Conservation (phyloP, 169 alveolate genomes). For the Ichthyophthirius multifiliis region DNA sequence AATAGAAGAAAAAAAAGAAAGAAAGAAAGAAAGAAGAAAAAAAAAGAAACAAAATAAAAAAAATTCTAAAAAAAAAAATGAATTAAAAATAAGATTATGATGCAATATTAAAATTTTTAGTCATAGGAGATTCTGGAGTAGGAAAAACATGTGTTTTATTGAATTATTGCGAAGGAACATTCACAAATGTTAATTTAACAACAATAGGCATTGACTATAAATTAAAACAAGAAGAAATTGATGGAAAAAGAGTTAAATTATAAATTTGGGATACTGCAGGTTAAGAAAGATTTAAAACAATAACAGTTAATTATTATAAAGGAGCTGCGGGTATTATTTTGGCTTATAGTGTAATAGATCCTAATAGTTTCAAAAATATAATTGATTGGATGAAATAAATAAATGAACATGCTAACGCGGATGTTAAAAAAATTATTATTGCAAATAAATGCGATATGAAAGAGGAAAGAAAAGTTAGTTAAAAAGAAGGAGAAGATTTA, state of each 20-base stretch:
- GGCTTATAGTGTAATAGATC: conserved; percentile 49
- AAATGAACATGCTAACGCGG: conserved; percentile 19
- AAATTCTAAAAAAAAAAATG: too few species aligned
- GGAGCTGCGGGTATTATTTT: conserved; percentile 57
- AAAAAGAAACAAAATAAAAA: too few species aligned
- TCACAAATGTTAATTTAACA: conserved; percentile 56
- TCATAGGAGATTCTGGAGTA: conserved; percentile 23
- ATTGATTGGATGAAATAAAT: conserved; percentile 53
- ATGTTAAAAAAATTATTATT: conserved; percentile 18
- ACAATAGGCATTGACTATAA: conserved; percentile 56
- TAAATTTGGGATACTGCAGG: conserved; percentile 77
- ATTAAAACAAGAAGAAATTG: conserved; percentile 34
- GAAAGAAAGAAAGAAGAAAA: too few species aligned
- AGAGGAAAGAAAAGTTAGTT: conserved; percentile 35
- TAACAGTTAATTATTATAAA: conserved; percentile 44
- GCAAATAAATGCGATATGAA: conserved; percentile 51
- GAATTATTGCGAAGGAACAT: conserved; percentile 64
- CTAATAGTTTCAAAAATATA: conserved; percentile 43
- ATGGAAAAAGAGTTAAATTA: conserved; percentile 42
- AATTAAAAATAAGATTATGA: conserved; percentile 1
- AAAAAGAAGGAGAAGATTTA: conserved; percentile 55
- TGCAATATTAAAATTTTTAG: conserved; percentile 4
- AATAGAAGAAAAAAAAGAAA: too few species aligned
- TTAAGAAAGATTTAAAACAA: conserved; percentile 54
- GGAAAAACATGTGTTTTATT: conserved; percentile 64